phyloP scores from a whole-genome alignment of 2,329 filamentous ascomycete species.

The Penicillium sp. region DNA sequence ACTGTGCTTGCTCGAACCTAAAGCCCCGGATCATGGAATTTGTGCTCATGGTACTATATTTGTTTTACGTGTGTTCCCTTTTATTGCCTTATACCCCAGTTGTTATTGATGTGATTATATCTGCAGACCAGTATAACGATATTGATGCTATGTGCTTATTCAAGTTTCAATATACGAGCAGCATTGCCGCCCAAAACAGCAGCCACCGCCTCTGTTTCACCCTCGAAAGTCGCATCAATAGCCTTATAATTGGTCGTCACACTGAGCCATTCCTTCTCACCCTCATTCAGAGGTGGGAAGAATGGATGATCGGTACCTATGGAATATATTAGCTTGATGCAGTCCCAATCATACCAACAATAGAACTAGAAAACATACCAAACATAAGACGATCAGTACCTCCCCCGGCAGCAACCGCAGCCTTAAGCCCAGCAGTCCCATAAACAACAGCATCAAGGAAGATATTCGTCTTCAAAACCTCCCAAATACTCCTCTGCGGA shows the following conservation, averaged over 20 bases:
- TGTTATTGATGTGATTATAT: background rate
- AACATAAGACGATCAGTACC: slow-evolving; percentile 43
- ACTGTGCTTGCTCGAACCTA: background rate
- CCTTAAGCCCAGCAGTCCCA: slow-evolving; percentile 59
- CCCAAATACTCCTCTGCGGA: slow-evolving; percentile 60
- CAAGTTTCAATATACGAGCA: slow-evolving; percentile 41
- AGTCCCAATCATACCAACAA: background rate
- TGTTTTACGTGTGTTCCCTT: background rate
- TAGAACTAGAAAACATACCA: slow-evolving; percentile 26
- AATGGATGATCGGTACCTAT: slow-evolving; percentile 47
- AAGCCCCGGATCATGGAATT: background rate
- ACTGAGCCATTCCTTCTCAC: slow-evolving; percentile 44
- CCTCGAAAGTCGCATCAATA: slow-evolving; percentile 39
- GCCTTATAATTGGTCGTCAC: slow-evolving; percentile 49
- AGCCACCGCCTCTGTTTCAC: slow-evolving; percentile 30
- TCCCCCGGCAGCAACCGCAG: slow-evolving; percentile 70
- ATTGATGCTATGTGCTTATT: slow-evolving; percentile 9
- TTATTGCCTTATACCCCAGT: background rate
- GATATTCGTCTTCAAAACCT: slow-evolving; percentile 69
- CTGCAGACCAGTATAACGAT: background rate
- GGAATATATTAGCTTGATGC: slow-evolving; percentile 3
- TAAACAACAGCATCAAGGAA: slow-evolving; percentile 71
- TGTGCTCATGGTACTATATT: background rate
- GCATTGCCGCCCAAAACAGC: slow-evolving; percentile 47
- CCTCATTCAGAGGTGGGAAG: slow-evolving; percentile 42